Conservation (phyloP, 78 protist genomes). For the Tieghemostelium lacteum region DNA sequence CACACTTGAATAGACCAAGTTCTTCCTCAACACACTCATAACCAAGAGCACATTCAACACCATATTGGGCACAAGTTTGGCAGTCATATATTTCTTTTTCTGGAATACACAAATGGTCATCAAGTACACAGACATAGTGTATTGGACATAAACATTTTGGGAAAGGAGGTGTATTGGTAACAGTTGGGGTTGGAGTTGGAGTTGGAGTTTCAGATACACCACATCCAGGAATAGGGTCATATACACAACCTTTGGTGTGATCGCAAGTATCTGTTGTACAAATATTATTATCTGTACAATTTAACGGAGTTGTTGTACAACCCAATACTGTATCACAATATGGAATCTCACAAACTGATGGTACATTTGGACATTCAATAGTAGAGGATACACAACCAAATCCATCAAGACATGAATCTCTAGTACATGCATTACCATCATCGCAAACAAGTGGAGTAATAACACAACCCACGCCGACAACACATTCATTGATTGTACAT, state of each 20-base stretch:
- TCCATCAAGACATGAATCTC: background rate
- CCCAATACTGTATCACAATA: too few relatives aligned
- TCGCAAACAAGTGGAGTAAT: background rate
- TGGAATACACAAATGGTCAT: background rate
- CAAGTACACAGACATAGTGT: background rate
- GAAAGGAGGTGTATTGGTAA: background rate
- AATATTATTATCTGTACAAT: constrained; percentile 14
- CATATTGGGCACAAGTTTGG: background rate
- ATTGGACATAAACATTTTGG: background rate
- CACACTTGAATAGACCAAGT: too few relatives aligned
- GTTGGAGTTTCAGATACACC: background rate
- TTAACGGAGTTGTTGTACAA: background rate
- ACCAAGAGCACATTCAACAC: too few relatives aligned
- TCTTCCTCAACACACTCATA: too few relatives aligned
- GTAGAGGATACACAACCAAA: constrained; percentile 25
- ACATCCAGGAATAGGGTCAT: background rate
- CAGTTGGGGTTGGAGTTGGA: background rate
- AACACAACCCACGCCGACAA: constrained; percentile 19
- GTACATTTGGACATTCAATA: too few relatives aligned
- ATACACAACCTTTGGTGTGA: background rate
- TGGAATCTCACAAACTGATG: too few relatives aligned
- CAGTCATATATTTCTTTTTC: background rate
- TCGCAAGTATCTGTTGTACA: constrained; percentile 22
- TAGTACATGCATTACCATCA: constrained; percentile 25
- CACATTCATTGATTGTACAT: constrained; percentile 17